Evolutionary conservation across 805 yeast species (phyloP).

Genomic region (Kazachstania bromeliacearum): DNA sequence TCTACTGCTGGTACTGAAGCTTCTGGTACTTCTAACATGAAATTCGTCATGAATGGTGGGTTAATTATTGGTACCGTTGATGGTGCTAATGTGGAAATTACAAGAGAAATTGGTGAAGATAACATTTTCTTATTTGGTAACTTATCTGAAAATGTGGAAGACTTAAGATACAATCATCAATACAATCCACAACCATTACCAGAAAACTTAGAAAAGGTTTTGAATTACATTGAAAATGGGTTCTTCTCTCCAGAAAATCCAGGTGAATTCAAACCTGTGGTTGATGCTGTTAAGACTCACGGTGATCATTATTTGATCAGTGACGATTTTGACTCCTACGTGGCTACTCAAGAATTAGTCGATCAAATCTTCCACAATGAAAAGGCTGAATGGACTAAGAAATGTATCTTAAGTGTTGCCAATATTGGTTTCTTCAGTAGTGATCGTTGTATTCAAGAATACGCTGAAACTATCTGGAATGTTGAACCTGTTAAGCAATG

Average conservation of each 20-base stretch:
- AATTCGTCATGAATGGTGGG: slow-evolving; percentile 90
- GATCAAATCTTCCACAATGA: slow-evolving; percentile 59
- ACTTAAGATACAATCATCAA: slow-evolving; percentile 65
- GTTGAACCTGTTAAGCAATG: slow-evolving; percentile 53
- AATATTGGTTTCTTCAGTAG: slow-evolving; percentile 89
- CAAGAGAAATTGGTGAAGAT: slow-evolving; percentile 88
- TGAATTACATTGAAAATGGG: slow-evolving; percentile 57
- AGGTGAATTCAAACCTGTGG: slow-evolving; percentile 54
- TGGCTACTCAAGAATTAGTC: slow-evolving; percentile 69
- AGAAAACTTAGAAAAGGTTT: slow-evolving; percentile 50
- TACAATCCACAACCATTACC: slow-evolving; percentile 49
- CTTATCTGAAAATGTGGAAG: slow-evolving; percentile 83
- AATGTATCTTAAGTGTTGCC: slow-evolving; percentile 71
- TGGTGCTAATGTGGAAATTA: slow-evolving; percentile 93
- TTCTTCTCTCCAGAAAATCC: slow-evolving; percentile 54
- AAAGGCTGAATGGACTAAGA: slow-evolving; percentile 66
- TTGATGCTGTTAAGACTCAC: slow-evolving; percentile 59
- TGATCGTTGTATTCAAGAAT: slow-evolving; percentile 85
- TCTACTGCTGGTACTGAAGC: slow-evolving; percentile 98
- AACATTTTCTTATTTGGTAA: slow-evolving; percentile 88
- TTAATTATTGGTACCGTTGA: slow-evolving; percentile 91
- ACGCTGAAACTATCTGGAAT: slow-evolving; percentile 89
- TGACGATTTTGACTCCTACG: slow-evolving; percentile 82
- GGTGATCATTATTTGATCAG: slow-evolving; percentile 83
- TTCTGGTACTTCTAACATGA: slow-evolving; percentile 93